Evolutionary conservation across 2,329 filamentous ascomycete genomes (phyloP).

Genomic region (Helotiales sp.): DNA sequence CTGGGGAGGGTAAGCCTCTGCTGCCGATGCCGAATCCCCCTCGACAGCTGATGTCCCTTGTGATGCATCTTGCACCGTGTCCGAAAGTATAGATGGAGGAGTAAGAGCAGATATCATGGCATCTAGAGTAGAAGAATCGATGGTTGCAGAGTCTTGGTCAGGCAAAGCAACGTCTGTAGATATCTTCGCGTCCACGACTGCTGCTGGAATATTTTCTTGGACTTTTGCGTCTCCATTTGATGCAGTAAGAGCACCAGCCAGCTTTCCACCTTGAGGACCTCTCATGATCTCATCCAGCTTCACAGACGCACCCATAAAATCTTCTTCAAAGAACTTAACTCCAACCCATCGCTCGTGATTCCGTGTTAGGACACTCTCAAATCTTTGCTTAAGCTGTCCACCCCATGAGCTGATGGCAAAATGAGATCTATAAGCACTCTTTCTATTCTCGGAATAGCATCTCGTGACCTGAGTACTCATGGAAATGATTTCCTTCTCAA

Average conservation of each 20-base stretch:
- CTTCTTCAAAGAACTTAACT: conserved; percentile 69
- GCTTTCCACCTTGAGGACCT: conserved; percentile 50
- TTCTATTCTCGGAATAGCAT: conserved; percentile 84
- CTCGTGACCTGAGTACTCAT: conserved; percentile 82
- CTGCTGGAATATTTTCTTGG: no score
- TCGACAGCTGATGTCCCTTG: no score
- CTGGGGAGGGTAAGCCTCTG: conserved; percentile 42
- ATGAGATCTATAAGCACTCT: conserved; percentile 66
- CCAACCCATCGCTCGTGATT: conserved; percentile 80
- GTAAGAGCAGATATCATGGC: no score
- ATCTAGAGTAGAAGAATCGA: neutral
- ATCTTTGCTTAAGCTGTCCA: conserved; percentile 72
- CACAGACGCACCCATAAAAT: conserved; percentile 70
- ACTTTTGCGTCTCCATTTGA: neutral
- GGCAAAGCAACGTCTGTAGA: no score
- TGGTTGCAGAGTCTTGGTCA: no score
- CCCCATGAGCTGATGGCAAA: conserved; percentile 78
- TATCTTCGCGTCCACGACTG: no score
- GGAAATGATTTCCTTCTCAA: conserved; percentile 80
- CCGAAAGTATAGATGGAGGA: no score
- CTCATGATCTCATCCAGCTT: conserved; percentile 69
- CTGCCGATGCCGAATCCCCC: neutral
- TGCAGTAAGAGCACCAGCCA: conserved; percentile 48
- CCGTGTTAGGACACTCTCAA: conserved; percentile 71
- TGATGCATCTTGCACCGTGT: neutral